Conservation (phyloP, 2,329 filamentous ascomycete genomes). For the Sporothrix variecibatus region DNA sequence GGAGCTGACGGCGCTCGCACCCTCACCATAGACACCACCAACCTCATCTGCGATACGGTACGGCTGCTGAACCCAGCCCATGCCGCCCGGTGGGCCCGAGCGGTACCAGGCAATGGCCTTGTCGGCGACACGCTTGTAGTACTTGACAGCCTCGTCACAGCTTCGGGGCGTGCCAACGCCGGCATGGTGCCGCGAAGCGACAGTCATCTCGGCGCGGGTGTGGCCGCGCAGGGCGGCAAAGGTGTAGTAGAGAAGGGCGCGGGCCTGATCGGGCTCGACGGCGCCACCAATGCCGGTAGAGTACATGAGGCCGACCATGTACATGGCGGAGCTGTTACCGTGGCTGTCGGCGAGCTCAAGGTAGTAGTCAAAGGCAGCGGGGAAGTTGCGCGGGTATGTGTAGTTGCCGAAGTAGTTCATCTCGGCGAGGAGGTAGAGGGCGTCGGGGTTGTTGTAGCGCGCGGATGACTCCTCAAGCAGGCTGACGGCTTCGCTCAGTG, state of each 20-base stretch:
- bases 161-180: slow-evolving; percentile 84
- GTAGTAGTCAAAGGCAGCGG: slow-evolving; percentile 78
- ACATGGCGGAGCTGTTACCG: slow-evolving; percentile 89
- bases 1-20: slow-evolving; percentile 85
- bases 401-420: slow-evolving; percentile 98
- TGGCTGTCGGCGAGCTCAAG: slow-evolving; percentile 70
- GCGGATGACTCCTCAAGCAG: slow-evolving; percentile 57
- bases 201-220: slow-evolving; percentile 87
- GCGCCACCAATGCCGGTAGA: slow-evolving; percentile 85
- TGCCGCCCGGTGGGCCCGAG: slow-evolving; percentile 86
- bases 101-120: slow-evolving; percentile 87
- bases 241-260: slow-evolving; percentile 89
- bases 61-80: slow-evolving; percentile 72
- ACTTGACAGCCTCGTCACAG: slow-evolving; percentile 80
- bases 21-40: slow-evolving; percentile 92
- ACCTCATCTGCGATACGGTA: slow-evolving; percentile 87
- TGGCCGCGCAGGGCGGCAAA: slow-evolving; percentile 86
- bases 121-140: slow-evolving; percentile 92
- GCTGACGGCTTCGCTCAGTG: slow-evolving; percentile 53
- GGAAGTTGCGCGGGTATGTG: slow-evolving; percentile 79
- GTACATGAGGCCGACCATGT: slow-evolving; percentile 95
- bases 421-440: slow-evolving; percentile 84
- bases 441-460: slow-evolving; percentile 69
- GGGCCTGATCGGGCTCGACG: slow-evolving; percentile 83
- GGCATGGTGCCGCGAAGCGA: slow-evolving; percentile 80